Base-by-base conservation (phyloP, 2,329 filamentous ascomycete species). In the Penicillium brasilianum region DNA sequence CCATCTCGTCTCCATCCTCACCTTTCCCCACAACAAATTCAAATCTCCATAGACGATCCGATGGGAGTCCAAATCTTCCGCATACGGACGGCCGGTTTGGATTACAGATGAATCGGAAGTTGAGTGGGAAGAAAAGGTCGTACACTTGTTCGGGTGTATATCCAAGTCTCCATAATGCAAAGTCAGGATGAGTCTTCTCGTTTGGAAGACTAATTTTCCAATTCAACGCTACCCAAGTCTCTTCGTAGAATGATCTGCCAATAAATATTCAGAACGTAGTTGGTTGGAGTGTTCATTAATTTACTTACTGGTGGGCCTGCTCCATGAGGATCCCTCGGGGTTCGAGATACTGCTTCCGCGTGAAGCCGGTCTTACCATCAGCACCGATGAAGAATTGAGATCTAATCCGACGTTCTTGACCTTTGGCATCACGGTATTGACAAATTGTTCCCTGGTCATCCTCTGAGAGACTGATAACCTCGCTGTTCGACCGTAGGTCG, bases 291-390 rank as follows among this genome's bases (percentile, higher is more conserved):
- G 18, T 9, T 14, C 6, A 4, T 4, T 4, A 13, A 25, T 8
- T 5, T 7, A 50, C 60, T 37, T 60, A 69, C 68, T 59, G 41
- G 9, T 68, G 61, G 8, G 65, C 67, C 13, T 61, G 61, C 52
- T 80, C 76, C 65, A 78, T 72, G 28, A 72, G 68, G 43, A 82
- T 73, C 0, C 78, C 79, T 11, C 71, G 71, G 1, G 73, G 71
- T 59, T 83, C 80, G 3, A 83, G 73, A 59, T 81, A 83, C 10
- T 75, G 65, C 60, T 83, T 83, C 13, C 81, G 68, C 9, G 78
- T 77, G 36, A 80, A 73, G 0, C 81, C 81, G 5, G 72, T 78
- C 65, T 83, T 83, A 1, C 81, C 81, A 66, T 83, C 81, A 0
- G 81, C 80, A 0, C 79, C 81, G 10, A 83, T 69, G 1, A 83